Percentiles rank a stretch among this genome's conserved stretches.
Evolutionary conservation across 2,329 filamentous ascomycete genomes (phyloP).

Genomic region (Fusarium dimerum): DNA sequence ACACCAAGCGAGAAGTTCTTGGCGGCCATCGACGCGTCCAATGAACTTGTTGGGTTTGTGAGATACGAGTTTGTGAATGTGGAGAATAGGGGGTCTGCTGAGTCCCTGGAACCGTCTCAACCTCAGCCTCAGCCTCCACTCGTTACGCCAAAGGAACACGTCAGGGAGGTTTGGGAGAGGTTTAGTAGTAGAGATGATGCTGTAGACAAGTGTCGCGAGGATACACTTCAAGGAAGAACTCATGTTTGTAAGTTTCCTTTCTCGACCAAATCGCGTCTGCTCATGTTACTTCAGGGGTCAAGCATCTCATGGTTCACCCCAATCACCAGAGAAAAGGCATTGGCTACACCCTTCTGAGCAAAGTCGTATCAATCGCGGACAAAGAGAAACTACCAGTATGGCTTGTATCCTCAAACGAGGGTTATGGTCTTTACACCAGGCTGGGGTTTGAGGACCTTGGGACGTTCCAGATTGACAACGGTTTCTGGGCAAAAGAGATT

Average conservation of each 20-base stretch:
- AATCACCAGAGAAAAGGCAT: constrained; percentile 23
- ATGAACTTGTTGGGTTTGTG: constrained; percentile 18
- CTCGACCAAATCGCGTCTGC: not conserved
- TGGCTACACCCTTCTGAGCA: constrained; percentile 13
- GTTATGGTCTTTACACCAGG: constrained; percentile 16
- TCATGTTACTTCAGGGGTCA: constrained; percentile 12
- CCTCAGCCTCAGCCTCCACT: not conserved
- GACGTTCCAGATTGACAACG: constrained; percentile 21
- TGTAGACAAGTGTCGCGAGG: constrained; percentile 18
- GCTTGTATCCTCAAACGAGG: constrained; percentile 20
- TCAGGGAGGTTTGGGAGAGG: constrained; percentile 21
- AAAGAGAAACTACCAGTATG: constrained; percentile 6
- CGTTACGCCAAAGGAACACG: constrained; percentile 18
- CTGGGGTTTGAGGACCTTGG: constrained; percentile 19
- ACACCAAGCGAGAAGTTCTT: constrained; percentile 14
- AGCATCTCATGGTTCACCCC: constrained; percentile 27
- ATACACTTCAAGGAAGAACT: constrained; percentile 13
- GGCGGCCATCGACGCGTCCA: constrained; percentile 17
- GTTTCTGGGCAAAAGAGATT: constrained; percentile 20
- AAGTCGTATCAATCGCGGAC: constrained; percentile 19
- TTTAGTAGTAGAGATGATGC: constrained; percentile 17
- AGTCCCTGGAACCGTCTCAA: not conserved
- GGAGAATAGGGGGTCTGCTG: not conserved
- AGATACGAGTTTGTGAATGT: constrained; percentile 12
- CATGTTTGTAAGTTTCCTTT: constrained; percentile 16